Evolutionary conservation across 1,284 basidiomycete species (phyloP).

Genomic region (Fistulinella staudtii): DNA sequence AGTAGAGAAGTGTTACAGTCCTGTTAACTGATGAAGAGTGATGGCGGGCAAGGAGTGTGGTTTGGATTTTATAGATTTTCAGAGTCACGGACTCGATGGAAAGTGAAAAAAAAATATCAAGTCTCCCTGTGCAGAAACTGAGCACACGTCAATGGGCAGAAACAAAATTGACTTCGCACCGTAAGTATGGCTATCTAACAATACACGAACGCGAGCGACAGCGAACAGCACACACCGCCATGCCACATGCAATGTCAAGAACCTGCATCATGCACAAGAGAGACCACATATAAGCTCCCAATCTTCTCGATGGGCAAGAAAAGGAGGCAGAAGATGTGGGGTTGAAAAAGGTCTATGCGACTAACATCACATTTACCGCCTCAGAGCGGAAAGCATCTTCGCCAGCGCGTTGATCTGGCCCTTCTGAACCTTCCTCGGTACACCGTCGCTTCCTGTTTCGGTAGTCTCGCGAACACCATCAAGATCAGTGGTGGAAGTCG

Average conservation of each 20-base stretch:
- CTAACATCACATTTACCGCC: constrained; percentile 48
- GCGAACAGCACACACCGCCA: constrained; percentile 24
- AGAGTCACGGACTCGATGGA: constrained; percentile 29
- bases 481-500: constrained; percentile 68
- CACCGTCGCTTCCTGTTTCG: constrained; percentile 39
- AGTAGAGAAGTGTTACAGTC: constrained; percentile 29
- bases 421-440: constrained; percentile 75
- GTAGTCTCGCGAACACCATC: constrained; percentile 27
- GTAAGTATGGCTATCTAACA: constrained; percentile 49
- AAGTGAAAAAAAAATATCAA: constrained; percentile 1
- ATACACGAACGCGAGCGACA: constrained; percentile 41
- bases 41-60: constrained; percentile 23
- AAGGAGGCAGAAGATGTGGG: constrained; percentile 2
- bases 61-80: constrained; percentile 20
- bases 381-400: constrained; percentile 77
- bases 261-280: constrained; percentile 23
- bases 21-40: constrained; percentile 19
- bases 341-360: constrained; percentile 14
- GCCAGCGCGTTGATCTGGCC: constrained; percentile 79
- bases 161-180: constrained; percentile 42
- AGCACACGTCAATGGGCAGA: constrained; percentile 23
- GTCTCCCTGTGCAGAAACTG: constrained; percentile 18
- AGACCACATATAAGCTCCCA: constrained; percentile 22
- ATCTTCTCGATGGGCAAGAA: constrained; percentile 3
- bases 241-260: constrained; percentile 27